phyloP scores from a whole-genome alignment of 2,329 filamentous ascomycete species.

The Exophiala xenobiotica region DNA sequence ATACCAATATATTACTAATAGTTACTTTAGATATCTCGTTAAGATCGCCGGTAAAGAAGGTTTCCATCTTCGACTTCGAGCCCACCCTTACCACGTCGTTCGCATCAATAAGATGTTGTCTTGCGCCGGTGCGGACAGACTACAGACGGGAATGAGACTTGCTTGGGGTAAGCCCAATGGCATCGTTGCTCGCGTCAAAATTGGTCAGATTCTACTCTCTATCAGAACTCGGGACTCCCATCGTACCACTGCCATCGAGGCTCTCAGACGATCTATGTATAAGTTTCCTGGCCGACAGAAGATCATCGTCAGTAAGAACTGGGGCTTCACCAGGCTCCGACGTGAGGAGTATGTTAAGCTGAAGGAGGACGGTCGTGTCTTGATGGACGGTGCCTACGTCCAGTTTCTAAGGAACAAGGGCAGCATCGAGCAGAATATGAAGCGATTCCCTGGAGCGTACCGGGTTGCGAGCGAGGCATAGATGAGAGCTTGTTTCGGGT shows the following conservation, averaged over 20 bases:
- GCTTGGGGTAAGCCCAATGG: slow-evolving; percentile 99
- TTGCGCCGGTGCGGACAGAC: slow-evolving; percentile 99
- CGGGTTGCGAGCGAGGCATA: slow-evolving; percentile 48
- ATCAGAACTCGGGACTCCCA: slow-evolving; percentile 95
- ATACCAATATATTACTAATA: slow-evolving; percentile 13
- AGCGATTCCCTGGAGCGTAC: slow-evolving; percentile 89
- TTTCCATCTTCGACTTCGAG: slow-evolving; percentile 72
- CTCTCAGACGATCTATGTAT: slow-evolving; percentile 98
- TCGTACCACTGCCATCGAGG: slow-evolving; percentile 92
- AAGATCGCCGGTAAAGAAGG: slow-evolving; percentile 69
- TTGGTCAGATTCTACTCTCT: slow-evolving; percentile 97
- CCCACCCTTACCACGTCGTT: slow-evolving; percentile 99
- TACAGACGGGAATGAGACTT: slow-evolving; percentile 99
- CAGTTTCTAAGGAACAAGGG: slow-evolving; percentile 98
- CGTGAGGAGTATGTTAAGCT: slow-evolving; percentile 96
- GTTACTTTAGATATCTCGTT: slow-evolving; percentile 60
- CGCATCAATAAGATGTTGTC: slow-evolving; percentile 99
- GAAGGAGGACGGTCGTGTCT: slow-evolving; percentile 89
- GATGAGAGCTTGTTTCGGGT: slow-evolving; percentile 24
- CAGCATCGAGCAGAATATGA: slow-evolving; percentile 79
- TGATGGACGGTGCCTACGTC: slow-evolving; percentile 98
- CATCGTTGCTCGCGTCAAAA: slow-evolving; percentile 99
- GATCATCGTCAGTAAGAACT: slow-evolving; percentile 99
- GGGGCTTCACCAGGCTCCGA: slow-evolving; percentile 98
- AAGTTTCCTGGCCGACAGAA: slow-evolving; percentile 99